Conservation (phyloP, 116 monocot species). For the Phalaenopsis hybrid region DNA sequence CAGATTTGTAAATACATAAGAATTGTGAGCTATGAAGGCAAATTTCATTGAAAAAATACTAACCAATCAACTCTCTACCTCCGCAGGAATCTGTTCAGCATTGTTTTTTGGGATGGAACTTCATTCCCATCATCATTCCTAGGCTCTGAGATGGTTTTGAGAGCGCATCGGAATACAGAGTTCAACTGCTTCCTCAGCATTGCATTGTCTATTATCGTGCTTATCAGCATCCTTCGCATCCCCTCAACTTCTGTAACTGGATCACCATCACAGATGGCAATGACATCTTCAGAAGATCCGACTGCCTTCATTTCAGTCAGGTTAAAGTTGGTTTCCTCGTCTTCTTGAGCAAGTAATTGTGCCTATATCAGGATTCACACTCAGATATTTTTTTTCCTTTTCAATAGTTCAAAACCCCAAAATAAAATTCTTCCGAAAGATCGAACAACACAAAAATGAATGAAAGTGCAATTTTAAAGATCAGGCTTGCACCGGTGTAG, state of each 20-base stretch:
- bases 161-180: slow-evolving; percentile 50
- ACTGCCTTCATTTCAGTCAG: background rate
- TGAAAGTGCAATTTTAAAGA: background rate
- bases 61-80: background rate
- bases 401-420: too few species aligned
- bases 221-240: slow-evolving; percentile 49
- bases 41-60: too few species aligned
- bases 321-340: slow-evolving; percentile 27
- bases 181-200: slow-evolving; percentile 64
- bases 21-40: too few species aligned
- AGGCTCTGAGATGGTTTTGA: slow-evolving; percentile 16
- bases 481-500: too few species aligned
- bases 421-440: background rate
- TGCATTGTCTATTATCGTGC: slow-evolving; percentile 72
- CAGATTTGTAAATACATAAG: too few species aligned
- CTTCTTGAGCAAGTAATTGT: slow-evolving; percentile 70
- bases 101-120: background rate
- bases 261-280: slow-evolving; percentile 37
- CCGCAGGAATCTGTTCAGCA: background rate
- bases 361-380: slow-evolving; percentile 31
- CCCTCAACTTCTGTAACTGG: slow-evolving; percentile 27
- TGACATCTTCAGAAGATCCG: slow-evolving; percentile 12
- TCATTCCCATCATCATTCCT: background rate
- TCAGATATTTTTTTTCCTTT: background rate
- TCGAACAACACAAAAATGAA: background rate